Base-by-base conservation (phyloP, 1,139 yeast species). In the Magnusiomyces ingens region DNA sequence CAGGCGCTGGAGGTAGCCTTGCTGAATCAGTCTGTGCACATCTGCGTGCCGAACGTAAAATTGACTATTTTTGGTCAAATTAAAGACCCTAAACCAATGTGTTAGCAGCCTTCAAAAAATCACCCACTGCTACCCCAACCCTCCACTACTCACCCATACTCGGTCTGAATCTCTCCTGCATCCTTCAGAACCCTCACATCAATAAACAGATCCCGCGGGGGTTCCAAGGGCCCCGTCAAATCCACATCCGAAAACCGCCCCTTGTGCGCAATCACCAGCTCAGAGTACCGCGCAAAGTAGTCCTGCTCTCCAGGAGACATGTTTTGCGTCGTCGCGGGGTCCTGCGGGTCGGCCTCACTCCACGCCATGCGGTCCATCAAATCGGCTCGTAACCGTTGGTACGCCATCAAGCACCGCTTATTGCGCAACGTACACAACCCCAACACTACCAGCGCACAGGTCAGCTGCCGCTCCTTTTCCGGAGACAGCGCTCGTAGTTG, bases 161-260 rank as follows among this genome's bases (percentile, higher is more conserved):
- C 99, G 0, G 99, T 93, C 65, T 91, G 97, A 43, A 93, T 90
- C 66, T 93, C 98, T 1, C 99, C 99, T 0, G 96, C 98, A 64
- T 93, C 95, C 63, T 86, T 86, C 53, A 93, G 71, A 10, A 93
- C 98, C 53, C 99, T 74, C 2, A 93, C 98, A 65, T 93, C 99
- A 12, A 93, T 86, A 63, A 91, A 93, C 44, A 93, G 85, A 61
- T 89, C 95, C 32, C 80, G 80, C 0, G 99, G 99, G 0, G 99
- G 99, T 43, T 81, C 88, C 60, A 93, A 68, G 35, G 88, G 82
- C 0, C 98, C 98, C 29, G 93, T 80, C 42, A 93, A 72, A 64
- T 93, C 99, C n/a, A 93, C 72, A 59, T 90, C 96, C 0, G 89
- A 79, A 72, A 88, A 83, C 10, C 79, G 78, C 13, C 95, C 86